phyloP scores from a whole-genome alignment of 83 land plant genomes.

The Isoetes engelmannii region DNA sequence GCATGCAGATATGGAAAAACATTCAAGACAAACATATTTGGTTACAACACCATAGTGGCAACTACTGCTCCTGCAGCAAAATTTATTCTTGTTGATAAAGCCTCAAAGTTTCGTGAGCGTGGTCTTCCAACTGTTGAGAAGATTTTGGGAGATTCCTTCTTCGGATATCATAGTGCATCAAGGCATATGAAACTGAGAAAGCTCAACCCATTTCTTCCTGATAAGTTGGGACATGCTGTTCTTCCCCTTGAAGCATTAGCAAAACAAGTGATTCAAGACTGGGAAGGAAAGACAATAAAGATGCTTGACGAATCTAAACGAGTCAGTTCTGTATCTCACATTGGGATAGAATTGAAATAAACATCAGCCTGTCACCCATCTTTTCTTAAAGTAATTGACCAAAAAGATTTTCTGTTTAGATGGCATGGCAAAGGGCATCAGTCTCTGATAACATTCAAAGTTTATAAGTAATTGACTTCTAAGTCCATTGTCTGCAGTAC shows the following conservation, averaged over 20 bases:
- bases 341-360: not conserved
- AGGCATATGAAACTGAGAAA: slow-evolving; percentile 51
- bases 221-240: slow-evolving; percentile 39
- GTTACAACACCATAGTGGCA: too few species aligned
- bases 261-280: slow-evolving; percentile 30
- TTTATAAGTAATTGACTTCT: not conserved
- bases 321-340: slow-evolving; percentile 20
- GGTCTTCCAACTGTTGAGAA: slow-evolving; percentile 49
- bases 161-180: slow-evolving; percentile 61
- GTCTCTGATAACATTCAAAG: not conserved
- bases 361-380: not conserved
- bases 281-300: slow-evolving; percentile 45
- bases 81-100: too few species aligned
- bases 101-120: slow-evolving; percentile 59
- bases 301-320: slow-evolving; percentile 60
- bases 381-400: not conserved
- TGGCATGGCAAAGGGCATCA: not conserved
- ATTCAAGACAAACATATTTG: too few species aligned
- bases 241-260: slow-evolving; percentile 39
- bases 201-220: slow-evolving; percentile 45
- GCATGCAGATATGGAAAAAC: too few species aligned
- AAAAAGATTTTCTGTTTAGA: not conserved
- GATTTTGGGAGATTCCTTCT: slow-evolving; percentile 46
- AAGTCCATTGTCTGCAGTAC: slow-evolving; percentile 27
- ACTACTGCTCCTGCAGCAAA: too few species aligned